Evolutionary conservation across 2,329 filamentous ascomycete genomes (phyloP), one percentile per base, ranked within the genome.

Genomic region (Fusarium mexicanum): DNA sequence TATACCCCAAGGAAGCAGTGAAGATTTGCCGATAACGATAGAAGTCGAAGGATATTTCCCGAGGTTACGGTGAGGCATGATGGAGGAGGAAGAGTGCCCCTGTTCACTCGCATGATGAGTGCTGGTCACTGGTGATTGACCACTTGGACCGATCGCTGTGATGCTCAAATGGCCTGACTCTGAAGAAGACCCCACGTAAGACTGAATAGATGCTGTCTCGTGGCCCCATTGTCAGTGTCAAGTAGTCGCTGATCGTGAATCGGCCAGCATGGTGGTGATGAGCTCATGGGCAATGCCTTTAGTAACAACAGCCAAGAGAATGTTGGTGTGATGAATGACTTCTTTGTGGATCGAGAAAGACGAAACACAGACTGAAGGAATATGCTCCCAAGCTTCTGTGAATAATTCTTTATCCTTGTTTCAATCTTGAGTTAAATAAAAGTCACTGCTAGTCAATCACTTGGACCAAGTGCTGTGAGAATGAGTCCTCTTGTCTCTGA

Each of bases 391-490:
- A 13, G 5, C 5, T 18, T 33, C 47, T 7, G 14, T 1, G 11
- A 13, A 12, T 9, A 17, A 22, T 18, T 8, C 5, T 4, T 14
- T 26, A 10, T 26, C 18, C 17, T 2, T 9, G 18, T 37, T 37
- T 22, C n/a, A 17, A 8, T 53, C 4, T 12, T 4, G 8, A 5
- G 6, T 8, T 26, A 4, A 12, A 24, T 2, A 3, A 8, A 11
- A 1, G 18, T 16, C 13, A 6, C n/a, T 14, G n/a, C 3, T 26
- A 2, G 22, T 14, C 1, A 8, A 22, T 16, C 18, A 8, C 13
- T 12, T 22, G 2, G 17, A 22, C 3, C 0, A 17, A 35, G 9
- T 0, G 4, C 17, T 16, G 13, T 2, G 12, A 37, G 13, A 6
- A 11, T 53, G 3, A 5, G 31, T 26, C 2, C 16, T 8, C 6